Evolutionary conservation across 225 moss, liverwort and hornwort species (phyloP).

Genomic region (Climacium dendroides): DNA sequence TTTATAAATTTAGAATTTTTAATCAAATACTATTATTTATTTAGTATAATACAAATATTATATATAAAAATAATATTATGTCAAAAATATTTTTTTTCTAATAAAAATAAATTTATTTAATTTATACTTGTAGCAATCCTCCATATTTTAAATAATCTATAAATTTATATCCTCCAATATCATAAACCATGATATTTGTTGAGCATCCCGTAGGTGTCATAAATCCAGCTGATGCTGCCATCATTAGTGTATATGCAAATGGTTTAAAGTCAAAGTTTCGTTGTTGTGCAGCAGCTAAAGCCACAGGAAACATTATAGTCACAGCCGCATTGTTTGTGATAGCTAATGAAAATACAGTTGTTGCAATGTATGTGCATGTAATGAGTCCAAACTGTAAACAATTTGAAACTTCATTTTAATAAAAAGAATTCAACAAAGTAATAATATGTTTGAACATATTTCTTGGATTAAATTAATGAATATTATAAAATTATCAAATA

Average conservation of each 20-base stretch:
- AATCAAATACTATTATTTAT: neutral
- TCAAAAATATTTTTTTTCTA: no score
- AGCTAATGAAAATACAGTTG: constrained; percentile 76
- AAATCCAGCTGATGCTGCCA: constrained; percentile 86
- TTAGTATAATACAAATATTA: accelerated
- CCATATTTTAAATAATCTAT: constrained; percentile 65
- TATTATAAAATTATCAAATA: no score
- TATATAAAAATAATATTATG: accelerated
- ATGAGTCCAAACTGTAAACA: constrained; percentile 69
- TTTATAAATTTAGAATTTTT: neutral
- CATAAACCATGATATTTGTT: constrained; percentile 84
- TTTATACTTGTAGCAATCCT: constrained; percentile 61
- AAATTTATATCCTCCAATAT: constrained; percentile 65
- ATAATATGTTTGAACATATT: neutral
- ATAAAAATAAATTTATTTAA: no score
- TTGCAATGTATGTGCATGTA: constrained; percentile 66
- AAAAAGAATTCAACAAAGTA: neutral
- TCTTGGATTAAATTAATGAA: neutral
- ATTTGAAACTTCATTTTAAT: neutral
- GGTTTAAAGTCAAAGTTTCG: constrained; percentile 67
- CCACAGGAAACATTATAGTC: constrained; percentile 94
- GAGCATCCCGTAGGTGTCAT: constrained; percentile 92
- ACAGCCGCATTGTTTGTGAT: constrained; percentile 95
- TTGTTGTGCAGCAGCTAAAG: constrained; percentile 56
- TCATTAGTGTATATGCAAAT: constrained; percentile 84